These are phyloP conservation scores for Vicia sativa DNA, from an alignment of 306 rosid species.

Conservation along the genomic window DNA sequence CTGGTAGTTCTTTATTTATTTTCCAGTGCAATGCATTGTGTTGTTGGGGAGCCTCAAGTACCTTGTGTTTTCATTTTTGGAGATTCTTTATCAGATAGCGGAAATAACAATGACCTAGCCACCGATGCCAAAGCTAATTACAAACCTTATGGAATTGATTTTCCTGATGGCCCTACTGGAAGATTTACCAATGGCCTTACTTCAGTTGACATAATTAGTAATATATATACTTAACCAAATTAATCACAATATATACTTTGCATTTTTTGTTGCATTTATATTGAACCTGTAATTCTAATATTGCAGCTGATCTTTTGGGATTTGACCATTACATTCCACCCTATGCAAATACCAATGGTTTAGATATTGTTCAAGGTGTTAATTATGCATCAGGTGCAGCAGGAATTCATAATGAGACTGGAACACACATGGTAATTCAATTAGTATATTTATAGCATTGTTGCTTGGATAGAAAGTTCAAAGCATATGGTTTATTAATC, in stretches of 20 bases:
- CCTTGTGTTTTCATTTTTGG: constrained; percentile 73
- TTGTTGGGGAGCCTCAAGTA: constrained; percentile 42
- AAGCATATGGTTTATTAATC: no score
- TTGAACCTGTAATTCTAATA: background rate
- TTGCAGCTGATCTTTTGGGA: constrained; percentile 43
- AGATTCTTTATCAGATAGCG: constrained; percentile 64
- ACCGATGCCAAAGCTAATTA: constrained; percentile 49
- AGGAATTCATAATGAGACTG: constrained; percentile 56
- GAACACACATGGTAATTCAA: constrained; percentile 35
- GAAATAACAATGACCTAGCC: constrained; percentile 52
- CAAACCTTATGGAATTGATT: constrained; percentile 66
- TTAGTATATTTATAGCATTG: no score
- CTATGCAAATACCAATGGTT: constrained; percentile 36
- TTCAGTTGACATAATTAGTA: constrained; percentile 34
- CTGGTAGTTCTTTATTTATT: constrained; percentile 21
- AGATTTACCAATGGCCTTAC: constrained; percentile 69
- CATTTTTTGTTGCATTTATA: background rate
- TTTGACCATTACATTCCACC: constrained; percentile 50
- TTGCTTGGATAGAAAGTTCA: no score
- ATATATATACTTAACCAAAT: background rate
- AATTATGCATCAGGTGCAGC: constrained; percentile 79
- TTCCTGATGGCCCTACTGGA: constrained; percentile 54
- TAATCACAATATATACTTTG: background rate
- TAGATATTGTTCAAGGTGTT: constrained; percentile 50
- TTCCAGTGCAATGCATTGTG: constrained; percentile 8